phyloP scores from a whole-genome alignment of 2,329 filamentous ascomycete genomes.

The Penicillium sp. region DNA sequence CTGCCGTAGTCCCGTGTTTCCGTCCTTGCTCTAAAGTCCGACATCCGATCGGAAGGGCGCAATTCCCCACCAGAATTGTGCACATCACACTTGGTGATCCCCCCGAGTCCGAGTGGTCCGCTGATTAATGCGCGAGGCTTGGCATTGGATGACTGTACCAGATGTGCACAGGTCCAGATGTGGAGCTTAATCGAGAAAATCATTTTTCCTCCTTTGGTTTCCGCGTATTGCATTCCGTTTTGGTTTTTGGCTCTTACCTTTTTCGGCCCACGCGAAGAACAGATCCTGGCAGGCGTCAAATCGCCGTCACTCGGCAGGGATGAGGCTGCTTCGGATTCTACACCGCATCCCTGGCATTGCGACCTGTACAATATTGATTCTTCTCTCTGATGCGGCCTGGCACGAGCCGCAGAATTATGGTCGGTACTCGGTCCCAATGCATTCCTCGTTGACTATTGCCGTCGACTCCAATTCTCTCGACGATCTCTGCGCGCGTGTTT shows the following conservation, averaged over 20 bases:
- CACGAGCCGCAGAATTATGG: neutral
- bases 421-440: too few relatives aligned
- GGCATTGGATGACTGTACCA: too few relatives aligned
- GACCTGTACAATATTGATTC: neutral
- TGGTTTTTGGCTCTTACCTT: too few relatives aligned
- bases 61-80: slow-evolving; percentile 10
- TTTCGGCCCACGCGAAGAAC: too few relatives aligned
- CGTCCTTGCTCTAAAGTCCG: slow-evolving; percentile 11
- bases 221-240: too few relatives aligned
- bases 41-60: slow-evolving; percentile 14
- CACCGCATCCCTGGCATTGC: slow-evolving; percentile 1
- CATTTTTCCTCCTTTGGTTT: neutral
- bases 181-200: too few relatives aligned
- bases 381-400: neutral
- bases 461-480: neutral
- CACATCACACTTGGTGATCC: slow-evolving; percentile 7
- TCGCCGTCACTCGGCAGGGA: neutral
- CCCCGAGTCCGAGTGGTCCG: slow-evolving; percentile 10
- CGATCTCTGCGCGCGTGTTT: neutral
- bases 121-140: slow-evolving; percentile 4
- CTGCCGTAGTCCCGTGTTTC: slow-evolving; percentile 7
- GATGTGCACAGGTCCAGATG: too few relatives aligned
- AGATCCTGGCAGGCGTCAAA: too few relatives aligned
- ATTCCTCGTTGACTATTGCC: neutral
- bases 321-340: neutral